Percentiles rank a stretch among this genome's conserved stretches.
Evolutionary conservation across 148 eudicot genomes (phyloP).

Genomic region (Tetragonia tetragonoides): DNA sequence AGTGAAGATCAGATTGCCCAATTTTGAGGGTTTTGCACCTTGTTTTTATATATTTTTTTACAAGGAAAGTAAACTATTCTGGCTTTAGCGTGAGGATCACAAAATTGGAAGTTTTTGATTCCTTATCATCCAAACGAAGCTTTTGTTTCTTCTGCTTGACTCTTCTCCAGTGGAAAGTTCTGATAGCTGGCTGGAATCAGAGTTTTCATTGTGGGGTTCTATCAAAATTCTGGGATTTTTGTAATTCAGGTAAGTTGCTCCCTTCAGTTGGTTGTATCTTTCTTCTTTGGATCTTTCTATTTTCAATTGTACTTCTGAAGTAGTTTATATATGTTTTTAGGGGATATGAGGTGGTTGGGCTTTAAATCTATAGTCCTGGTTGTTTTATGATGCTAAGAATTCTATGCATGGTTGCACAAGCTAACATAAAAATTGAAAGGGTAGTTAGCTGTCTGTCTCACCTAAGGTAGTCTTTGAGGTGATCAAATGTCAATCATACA

Average conservation of each 20-base stretch:
- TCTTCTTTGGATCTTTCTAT: neutral
- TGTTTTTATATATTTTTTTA: neutral
- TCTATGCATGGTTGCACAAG: neutral
- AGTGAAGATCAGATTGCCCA: slow-evolving; percentile 30
- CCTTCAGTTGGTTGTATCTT: neutral
- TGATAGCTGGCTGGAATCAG: slow-evolving; percentile 26
- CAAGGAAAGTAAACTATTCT: slow-evolving; percentile 23
- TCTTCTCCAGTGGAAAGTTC: slow-evolving; percentile 24
- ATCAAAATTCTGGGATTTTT: slow-evolving; percentile 23
- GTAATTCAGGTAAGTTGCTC: slow-evolving; percentile 36
- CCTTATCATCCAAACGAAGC: slow-evolving; percentile 38
- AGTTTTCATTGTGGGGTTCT: slow-evolving; percentile 22
- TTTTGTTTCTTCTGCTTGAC: slow-evolving; percentile 31
- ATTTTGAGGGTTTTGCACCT: slow-evolving; percentile 32
- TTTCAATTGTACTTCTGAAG: neutral
- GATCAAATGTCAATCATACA: neutral
- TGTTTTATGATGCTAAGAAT: neutral
- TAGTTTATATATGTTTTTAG: neutral
- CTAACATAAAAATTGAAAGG: slow-evolving; percentile 1
- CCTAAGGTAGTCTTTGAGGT: neutral
- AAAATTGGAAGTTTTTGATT: slow-evolving; percentile 30
- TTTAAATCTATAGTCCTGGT: neutral
- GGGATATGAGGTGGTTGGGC: neutral
- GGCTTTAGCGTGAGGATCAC: slow-evolving; percentile 30
- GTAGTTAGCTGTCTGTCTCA: neutral